Evolutionary conservation across 1,284 basidiomycete genomes (phyloP).

Genomic region (Malassezia pachydermatis): DNA sequence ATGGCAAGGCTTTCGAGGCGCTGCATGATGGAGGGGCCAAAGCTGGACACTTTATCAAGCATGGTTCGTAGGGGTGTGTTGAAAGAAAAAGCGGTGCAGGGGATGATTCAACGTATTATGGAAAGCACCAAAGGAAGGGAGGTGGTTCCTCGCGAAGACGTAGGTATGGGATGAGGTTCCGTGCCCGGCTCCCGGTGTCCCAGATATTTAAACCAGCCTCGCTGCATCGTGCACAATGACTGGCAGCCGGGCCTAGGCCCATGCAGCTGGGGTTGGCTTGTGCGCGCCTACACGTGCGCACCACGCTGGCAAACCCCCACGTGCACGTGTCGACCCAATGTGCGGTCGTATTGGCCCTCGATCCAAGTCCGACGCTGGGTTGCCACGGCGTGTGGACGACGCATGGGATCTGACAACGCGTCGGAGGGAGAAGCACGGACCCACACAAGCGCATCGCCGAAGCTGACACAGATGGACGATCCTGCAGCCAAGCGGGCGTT

Average conservation of each 20-base stretch:
- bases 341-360: background rate
- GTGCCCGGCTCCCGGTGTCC: too few species aligned
- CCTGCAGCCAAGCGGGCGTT: conserved; percentile 1
- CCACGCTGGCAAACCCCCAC: conserved; percentile 6
- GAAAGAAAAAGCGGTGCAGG: too few species aligned
- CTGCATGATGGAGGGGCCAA: background rate
- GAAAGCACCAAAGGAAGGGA: too few species aligned
- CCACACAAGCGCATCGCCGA: background rate
- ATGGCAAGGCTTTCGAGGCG: conserved; percentile 9
- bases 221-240: too few species aligned
- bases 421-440: background rate
- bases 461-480: conserved; percentile 5
- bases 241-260: background rate
- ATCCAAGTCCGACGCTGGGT: background rate
- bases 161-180: too few species aligned
- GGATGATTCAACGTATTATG: too few species aligned
- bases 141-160: too few species aligned
- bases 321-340: background rate
- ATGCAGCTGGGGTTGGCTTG: conserved; percentile 9
- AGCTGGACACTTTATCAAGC: conserved; percentile 3
- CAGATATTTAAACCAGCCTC: too few species aligned
- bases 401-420: background rate
- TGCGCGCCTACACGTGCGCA: conserved; percentile 12
- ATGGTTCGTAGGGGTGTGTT: background rate
- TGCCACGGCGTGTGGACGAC: background rate